Base-by-base conservation (phyloP, 2,329 filamentous ascomycete genomes). In the Fusarium kyushuense region DNA sequence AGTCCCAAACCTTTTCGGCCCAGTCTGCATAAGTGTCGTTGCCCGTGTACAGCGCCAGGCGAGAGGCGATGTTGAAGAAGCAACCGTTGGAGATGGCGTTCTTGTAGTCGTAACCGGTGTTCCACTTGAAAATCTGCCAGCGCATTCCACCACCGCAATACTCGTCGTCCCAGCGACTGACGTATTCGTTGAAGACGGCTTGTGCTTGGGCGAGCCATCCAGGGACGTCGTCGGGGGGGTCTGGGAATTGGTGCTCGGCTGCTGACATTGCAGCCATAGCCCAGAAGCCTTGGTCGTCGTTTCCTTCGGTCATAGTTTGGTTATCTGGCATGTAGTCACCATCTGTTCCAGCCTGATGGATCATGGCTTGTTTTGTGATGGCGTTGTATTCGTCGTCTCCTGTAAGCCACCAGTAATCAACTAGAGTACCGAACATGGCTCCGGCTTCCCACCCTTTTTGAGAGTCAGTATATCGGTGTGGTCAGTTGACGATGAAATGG, bases 71-170 rank as follows among this genome's bases (percentile, higher is more conserved):
- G 76, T 91, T 90, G 80, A 91, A 90, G 78, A 91, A 90, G 77
- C 87, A 89, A 9, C 89, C 89, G 79, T 91, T 91, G 46, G 87
- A 87, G 69, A 91, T 89, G 23, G 86, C 84, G 79, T 91, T 91
- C 74, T 91, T 90, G 81, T 90, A 90, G 77, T 86, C 82, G 79
- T 82, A 90, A 49, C 92, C 92, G 58, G 84, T 87, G 80, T 94
- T 94, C 80, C 90, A 92, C 14, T 87, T 84, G 80, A 90, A 94
- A 64, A 96, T 91, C 80, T 97, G 93, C 94, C 94, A 97, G 67
- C 91, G 88, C 69, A 97, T 79, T 12, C 93, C 93, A 49, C 93
- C 93, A 46, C 80, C 83, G 77, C 93, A 97, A 54, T 76, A 67
- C 0, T 79, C 73, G 4, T 79, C 80, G 70, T 96, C 89, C 90